These are phyloP conservation scores for Plasmopara halstedii DNA, from an alignment of 352 stramenopile species.

Conservation along the genomic window DNA sequence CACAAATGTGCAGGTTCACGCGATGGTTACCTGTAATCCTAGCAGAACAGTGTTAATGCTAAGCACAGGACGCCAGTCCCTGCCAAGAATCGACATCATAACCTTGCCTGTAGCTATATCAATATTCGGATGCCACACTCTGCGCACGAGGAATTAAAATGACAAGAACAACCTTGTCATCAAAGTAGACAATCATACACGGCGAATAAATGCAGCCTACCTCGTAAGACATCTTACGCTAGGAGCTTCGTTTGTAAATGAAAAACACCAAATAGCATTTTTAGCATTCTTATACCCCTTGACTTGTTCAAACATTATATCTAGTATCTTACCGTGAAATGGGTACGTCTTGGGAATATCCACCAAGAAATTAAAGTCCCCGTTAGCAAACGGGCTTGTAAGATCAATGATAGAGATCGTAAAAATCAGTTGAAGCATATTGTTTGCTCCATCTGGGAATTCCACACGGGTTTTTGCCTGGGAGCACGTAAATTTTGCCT, in stretches of 20 bases:
- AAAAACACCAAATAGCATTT: not conserved
- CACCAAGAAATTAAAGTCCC: constrained; percentile 81
- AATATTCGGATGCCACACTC: constrained; percentile 83
- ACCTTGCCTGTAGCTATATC: constrained; percentile 65
- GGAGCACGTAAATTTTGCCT: constrained; percentile 70
- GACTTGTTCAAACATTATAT: not conserved
- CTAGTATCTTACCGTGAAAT: constrained; percentile 55
- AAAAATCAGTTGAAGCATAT: constrained; percentile 78
- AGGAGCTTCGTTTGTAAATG: constrained; percentile 32
- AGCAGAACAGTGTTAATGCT: constrained; percentile 84
- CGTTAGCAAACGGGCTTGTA: constrained; percentile 69
- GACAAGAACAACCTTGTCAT: not conserved
- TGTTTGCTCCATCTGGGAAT: constrained; percentile 73
- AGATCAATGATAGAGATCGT: constrained; percentile 70
- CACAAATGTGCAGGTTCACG: not conserved
- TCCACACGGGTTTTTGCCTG: constrained; percentile 76
- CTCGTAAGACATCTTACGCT: constrained; percentile 63
- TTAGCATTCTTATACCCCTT: not conserved
- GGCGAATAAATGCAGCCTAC: constrained; percentile 14
- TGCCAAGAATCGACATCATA: constrained; percentile 82
- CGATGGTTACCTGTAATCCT: constrained; percentile 50
- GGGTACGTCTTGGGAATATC: constrained; percentile 85
- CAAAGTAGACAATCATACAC: not conserved
- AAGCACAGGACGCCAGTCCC: constrained; percentile 78
- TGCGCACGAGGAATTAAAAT: constrained; percentile 12